Base-by-base conservation (phyloP, 108 stramenopile species). In the Bacterosira constricta region DNA sequence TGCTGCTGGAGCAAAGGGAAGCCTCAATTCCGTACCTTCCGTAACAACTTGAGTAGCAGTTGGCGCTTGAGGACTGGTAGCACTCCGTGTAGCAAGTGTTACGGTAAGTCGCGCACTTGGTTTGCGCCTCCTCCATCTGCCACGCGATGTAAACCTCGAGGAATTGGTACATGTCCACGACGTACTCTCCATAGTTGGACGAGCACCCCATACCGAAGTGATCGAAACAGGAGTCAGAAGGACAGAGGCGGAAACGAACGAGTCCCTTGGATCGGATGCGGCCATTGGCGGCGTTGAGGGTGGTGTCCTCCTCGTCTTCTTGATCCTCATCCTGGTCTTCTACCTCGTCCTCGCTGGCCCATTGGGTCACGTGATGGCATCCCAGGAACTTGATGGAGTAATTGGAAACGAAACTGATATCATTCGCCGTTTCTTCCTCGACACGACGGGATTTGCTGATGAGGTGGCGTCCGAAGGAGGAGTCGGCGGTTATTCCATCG, bases 351-450 rank as follows among this genome's bases (percentile, higher is more conserved):
- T 69, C 53, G 21, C 45, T 39, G 18, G 69, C 54, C 93, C 93
- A 94, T 60, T 94, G 88, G 9, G 81, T 80, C 35, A 90, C 85
- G 46, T 90, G 85, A 57, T 90, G 87, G 74, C 93, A 94, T 20
- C 93, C 93, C 51, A 87, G 79, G 79, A 94, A 94, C 80, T 91
- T 91, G 77, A 90, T 75, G 63, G 85, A 85, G 81, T 87, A 94
- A 31, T 75, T 77, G 21, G 80, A 63, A 27, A 94, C 49, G 57
- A 71, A 84, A 44, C 69, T 65, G 47, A 77, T 72, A 39, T 83
- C 83, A 46, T 53, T 42, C 30, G 9, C 21, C 27, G 58, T 34
- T 17, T 69, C 52, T 20, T 20, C 62, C 20, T 83, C 82, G 23
- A 82, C 52, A 17, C 62, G 67, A 75, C 89, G 86, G 47, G 89